Evolutionary conservation across 441 rosid genomes (phyloP).

Genomic region (Viola pubescens): DNA sequence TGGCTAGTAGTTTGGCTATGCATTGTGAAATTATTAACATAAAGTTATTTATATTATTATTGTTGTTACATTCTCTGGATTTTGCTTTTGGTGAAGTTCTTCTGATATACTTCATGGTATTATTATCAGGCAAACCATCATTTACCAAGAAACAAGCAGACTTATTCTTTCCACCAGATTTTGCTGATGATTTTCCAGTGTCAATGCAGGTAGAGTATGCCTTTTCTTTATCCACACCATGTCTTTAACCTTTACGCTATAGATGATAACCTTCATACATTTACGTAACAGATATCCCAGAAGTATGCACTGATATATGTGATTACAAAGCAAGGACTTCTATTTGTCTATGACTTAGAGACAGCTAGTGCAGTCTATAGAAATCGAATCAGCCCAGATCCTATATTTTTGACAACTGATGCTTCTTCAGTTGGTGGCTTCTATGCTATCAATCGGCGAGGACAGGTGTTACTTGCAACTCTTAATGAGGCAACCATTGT

Average conservation of each 20-base stretch:
- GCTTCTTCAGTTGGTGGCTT: constrained; percentile 80
- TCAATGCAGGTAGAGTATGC: constrained; percentile 69
- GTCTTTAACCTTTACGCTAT: constrained; percentile 10
- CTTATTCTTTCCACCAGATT: constrained; percentile 90
- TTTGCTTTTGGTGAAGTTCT: neutral
- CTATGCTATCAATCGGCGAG: constrained; percentile 83
- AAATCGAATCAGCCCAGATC: constrained; percentile 88
- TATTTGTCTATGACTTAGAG: constrained; percentile 90
- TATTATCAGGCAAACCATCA: constrained; percentile 61
- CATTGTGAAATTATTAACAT: neutral
- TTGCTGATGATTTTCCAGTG: constrained; percentile 91
- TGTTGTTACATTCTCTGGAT: too few species aligned
- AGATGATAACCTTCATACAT: neutral
- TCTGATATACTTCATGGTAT: neutral
- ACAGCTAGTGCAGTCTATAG: constrained; percentile 90
- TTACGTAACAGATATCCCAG: constrained; percentile 61
- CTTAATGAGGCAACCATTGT: constrained; percentile 78
- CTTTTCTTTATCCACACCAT: neutral
- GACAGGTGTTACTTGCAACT: constrained; percentile 80
- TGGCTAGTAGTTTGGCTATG: neutral
- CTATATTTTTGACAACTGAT: constrained; percentile 80
- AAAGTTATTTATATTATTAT: neutral
- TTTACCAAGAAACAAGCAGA: constrained; percentile 90
- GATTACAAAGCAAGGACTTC: constrained; percentile 85
- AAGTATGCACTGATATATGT: constrained; percentile 68